Evolutionary conservation across 1,284 basidiomycete species (phyloP), one percentile per base, ranked within the genome.

Genomic region (Cryptococcus amylolentus): DNA sequence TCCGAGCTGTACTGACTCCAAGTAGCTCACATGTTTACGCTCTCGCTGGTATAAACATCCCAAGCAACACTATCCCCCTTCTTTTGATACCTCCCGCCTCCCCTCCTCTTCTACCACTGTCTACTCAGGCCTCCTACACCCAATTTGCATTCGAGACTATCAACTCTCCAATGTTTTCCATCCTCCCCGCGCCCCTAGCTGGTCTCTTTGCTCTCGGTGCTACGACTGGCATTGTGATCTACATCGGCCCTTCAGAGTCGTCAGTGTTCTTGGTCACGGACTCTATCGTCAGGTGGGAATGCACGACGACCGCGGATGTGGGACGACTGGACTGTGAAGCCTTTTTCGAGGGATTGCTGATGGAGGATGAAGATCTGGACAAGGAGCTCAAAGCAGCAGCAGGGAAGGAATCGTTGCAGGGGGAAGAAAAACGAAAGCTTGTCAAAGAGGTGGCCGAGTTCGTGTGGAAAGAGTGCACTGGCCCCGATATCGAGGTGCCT

Each of bases 101-200:
- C 16, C 84, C 68, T 4, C 59, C 70, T 4, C 59, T 65, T 1
- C 57, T 77, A 5, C 67, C 75, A 0, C 65, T 77, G 7, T 82
- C 89, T n/a, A 83, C 88, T 52, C 81, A 83, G 52, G 82, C 84
- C 5, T 84, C 87, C 70, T 90, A 95, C 69, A 88, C 88, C 63
- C 91, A 90, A 70, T 82, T 93, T 55, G 92, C 96, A 73, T 98
- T 98, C 70, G 94, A 98, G 73, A 84, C 87, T n/a, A 90, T 97
- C 82, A 96, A 97, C 72, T 86, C 88, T 44, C 89, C 95, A 4
- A 88, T 86, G 28, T 85, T 97, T 62, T 84, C 85, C 44, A 81
- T 96, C 63, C 81, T 95, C 43, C 89, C 95, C 60, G 85, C 90
- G 2, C 87, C 94, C 5, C 84, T 95, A 68, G 84, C 88, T 4